Base-by-base conservation (phyloP, 768 basidiomycete genomes). In the Boletus insuetus region DNA sequence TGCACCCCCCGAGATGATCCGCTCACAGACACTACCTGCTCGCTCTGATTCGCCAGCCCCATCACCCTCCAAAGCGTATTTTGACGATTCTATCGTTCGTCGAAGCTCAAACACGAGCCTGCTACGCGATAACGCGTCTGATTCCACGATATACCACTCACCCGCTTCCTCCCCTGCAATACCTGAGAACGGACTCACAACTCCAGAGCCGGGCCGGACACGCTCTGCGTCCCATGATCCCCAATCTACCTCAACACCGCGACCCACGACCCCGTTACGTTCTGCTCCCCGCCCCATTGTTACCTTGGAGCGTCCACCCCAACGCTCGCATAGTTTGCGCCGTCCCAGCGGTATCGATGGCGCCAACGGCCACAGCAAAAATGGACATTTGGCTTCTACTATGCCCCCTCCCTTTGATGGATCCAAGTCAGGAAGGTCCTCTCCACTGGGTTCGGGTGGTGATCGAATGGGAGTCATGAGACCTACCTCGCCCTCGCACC, bases 401-500 rank as follows among this genome's bases (percentile, higher is more conserved):
- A 54, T 34, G 8, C 55, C 60, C 29, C 47, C 46, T 41, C 69
- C 58, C 34, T 14, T 42, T 22, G 67, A 71, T 45, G 61, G 46
- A 6, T 47, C 60, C 45, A 56, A 35, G n/a, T 59, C 67, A 1
- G 59, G 51, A 24, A 55, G 60, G 14, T 48, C 69, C 5, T 64
- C 69, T 17, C 59, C 64, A 20, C 43, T 54, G 8, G 60, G 58
- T 32, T 61, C 59, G 58, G 59, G 54, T 42, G 55, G 53, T 22
- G 71, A 71, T 43, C 58, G 62, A 24, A 52, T 54, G 1, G 63
- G 61, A 26, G 35, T 26, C 16, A 51, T 59, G 11, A 60, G 66
- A 51, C 82, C 86, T 14, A 73, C 77, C 4, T 86, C 86, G 0
- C 86, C 87, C 6, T 77, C 81, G 3, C 82, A 85, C 63, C 77